Conservation (phyloP, 1,139 yeast genomes). For the Geotrichum carabidarum region DNA sequence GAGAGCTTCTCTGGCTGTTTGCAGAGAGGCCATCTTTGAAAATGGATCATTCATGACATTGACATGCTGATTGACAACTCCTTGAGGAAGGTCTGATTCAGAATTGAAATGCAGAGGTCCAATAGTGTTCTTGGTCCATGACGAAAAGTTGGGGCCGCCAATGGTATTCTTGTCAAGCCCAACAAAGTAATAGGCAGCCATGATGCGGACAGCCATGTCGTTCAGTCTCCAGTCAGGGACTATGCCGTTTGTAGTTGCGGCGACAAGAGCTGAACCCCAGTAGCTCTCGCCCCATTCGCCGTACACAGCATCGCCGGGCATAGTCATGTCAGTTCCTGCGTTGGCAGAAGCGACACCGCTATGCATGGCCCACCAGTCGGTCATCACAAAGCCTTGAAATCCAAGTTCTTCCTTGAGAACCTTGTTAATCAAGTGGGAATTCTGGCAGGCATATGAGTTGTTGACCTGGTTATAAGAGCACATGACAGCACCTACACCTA, state of each 20-base stretch:
- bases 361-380: slow-evolving; percentile 60
- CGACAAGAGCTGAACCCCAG: slow-evolving; percentile 56
- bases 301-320: slow-evolving; percentile 53
- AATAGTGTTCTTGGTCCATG: slow-evolving; percentile 54
- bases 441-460: slow-evolving; percentile 57
- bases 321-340: slow-evolving; percentile 61
- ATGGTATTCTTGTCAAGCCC: slow-evolving; percentile 32
- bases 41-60: slow-evolving; percentile 47
- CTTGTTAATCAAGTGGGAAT: slow-evolving; percentile 52
- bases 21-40: slow-evolving; percentile 48
- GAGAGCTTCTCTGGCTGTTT: slow-evolving; percentile 54
- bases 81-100: slow-evolving; percentile 43
- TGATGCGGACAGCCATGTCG: slow-evolving; percentile 58
- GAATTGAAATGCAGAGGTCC: slow-evolving; percentile 48
- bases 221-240: slow-evolving; percentile 52
- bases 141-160: slow-evolving; percentile 53
- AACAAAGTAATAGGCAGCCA: slow-evolving; percentile 50
- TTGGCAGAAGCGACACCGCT: slow-evolving; percentile 53
- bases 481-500: slow-evolving; percentile 60
- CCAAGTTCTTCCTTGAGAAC: slow-evolving; percentile 59
- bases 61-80: slow-evolving; percentile 52
- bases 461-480: slow-evolving; percentile 58
- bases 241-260: slow-evolving; percentile 53
- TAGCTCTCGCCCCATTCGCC: slow-evolving; percentile 43
- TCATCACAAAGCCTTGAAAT: slow-evolving; percentile 61